Evolutionary conservation across 495 filamentous ascomycete species (phyloP), one percentile per base, ranked within the genome.

Genomic region (Symbiotaphrina buchneri): DNA sequence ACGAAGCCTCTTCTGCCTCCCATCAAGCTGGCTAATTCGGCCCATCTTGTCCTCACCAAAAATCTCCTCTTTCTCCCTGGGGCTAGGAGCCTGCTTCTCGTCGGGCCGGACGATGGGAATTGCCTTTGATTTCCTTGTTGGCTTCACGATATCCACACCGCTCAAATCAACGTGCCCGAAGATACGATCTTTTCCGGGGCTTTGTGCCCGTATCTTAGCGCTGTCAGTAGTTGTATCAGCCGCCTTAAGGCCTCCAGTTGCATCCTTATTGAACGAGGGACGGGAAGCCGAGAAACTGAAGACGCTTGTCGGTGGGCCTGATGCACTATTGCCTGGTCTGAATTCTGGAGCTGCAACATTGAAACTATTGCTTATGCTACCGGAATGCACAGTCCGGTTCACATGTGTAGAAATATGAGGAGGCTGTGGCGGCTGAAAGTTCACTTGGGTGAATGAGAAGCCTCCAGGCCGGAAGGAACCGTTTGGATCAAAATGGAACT

Each of bases 401-500:
- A 10, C 30, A n/a, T 21, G 20, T 13, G 10, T 18, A 11, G 14
- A 4, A 0, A 7, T 18, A 19, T 19, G 22, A 5, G 16, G 16
- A 10, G 11, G 21, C 27, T 21, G 18, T 14, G 30, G 30, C 18
- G 30, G 30, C 39, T 71, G 63, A 47, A 72, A 66, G 3, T 51
- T 54, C 36, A 53, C 64, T 29, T 53, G 52, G 22, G 56, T 54
- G 35, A 74, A 76, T 6, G 58, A 42, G 21, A 60, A 55, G 24
- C 60, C 54, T n/a, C 58, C 55, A 1, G 79, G 64, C 22, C 56
- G 58, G 46, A 76, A 77, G 1, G 63, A 47, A 32, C 50, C 68
- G 11, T 51, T 54, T 3, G 79, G 78, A 35, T 87, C 71, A 46
- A 76, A 75, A 39, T 70, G 79, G 48, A 94, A 94, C 41, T 84